A percentile compares a stretch with the other conserved stretches of the same genome.
phyloP scores from a whole-genome alignment of 768 basidiomycete genomes.

The Russula compacta region DNA sequence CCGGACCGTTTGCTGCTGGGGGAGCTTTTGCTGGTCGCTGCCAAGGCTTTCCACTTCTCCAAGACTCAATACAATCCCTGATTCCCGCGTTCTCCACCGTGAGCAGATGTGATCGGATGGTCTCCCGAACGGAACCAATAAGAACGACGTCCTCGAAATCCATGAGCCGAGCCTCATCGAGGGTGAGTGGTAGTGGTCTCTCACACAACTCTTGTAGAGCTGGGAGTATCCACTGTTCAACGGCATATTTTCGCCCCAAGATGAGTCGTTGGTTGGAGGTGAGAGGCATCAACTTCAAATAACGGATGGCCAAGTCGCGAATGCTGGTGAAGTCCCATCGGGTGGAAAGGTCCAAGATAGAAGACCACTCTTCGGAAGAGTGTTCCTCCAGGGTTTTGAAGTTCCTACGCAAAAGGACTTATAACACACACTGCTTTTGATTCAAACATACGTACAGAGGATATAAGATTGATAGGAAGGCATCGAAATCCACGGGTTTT shows the following conservation, averaged over 20 bases:
- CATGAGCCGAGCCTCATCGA: slow-evolving; percentile 10
- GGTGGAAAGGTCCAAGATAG: slow-evolving; percentile 13
- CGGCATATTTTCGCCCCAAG: background rate
- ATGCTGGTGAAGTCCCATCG: slow-evolving; percentile 14
- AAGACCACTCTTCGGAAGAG: slow-evolving; percentile 11
- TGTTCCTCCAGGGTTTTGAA: background rate
- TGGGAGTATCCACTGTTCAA: slow-evolving; percentile 9
- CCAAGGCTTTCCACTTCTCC: background rate
- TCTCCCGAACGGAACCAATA: slow-evolving; percentile 6
- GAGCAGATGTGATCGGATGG: background rate
- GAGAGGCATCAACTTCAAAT: background rate
- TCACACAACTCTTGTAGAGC: slow-evolving; percentile 4
- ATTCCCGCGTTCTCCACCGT: background rate
- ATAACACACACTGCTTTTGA: background rate
- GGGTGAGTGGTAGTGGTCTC: slow-evolving; percentile 8
- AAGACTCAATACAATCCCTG: background rate
- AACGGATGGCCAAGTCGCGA: slow-evolving; percentile 9
- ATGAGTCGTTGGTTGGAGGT: background rate
- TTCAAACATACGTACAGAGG: slow-evolving; percentile 5
- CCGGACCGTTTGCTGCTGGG: too few species aligned
- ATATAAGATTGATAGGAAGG: slow-evolving; percentile 15
- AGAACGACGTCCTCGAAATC: slow-evolving; percentile 11
- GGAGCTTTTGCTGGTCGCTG: background rate
- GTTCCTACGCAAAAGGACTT: background rate
- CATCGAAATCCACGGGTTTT: slow-evolving; percentile 9